Evolutionary conservation across 176 grass and related monocot species (phyloP), one percentile per base, ranked within the genome.

Genomic region (Rhynchospora pubera): DNA sequence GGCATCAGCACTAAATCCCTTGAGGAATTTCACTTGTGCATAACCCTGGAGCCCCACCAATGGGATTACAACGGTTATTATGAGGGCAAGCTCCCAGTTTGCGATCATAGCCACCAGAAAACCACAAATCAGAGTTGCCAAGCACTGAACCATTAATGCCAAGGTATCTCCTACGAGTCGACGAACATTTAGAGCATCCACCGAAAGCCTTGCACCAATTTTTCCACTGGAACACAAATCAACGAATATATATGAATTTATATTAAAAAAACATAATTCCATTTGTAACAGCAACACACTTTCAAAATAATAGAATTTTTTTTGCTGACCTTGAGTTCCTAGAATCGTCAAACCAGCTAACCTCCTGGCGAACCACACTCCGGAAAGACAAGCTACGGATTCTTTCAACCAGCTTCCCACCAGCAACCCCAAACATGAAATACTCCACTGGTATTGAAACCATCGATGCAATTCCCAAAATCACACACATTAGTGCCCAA

Each of bases 331-430:
- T 97, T 9, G 94, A 91, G 85, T 97, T 97, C 21, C 39, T 59
- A 83, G 92, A 72, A 77, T 97, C 78, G 83, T 97, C 94, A 79
- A 97, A 97, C 94, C 94, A 97, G 83, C 86, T 84, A 55, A 97
- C 86, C 87, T 97, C 94, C 86, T 94, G 90, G 50, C 90, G 86
- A 52, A 97, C 78, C 4, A 94, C 86, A 57, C 81, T 94, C 45
- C 23, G 72, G 80, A 97, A 97, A 22, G 94, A 91, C 60, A 89
- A 55, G 51, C 88, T 62, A 77, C 90, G 91, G 18, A 94, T 88
- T 18, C 94, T 90, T 84, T 94, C 91, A 21, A 97, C 86, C n/a
- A 97, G 87, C 85, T 92, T 97, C 32, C 92, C 94, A 48, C 94
- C 94, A 0, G 94, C 94, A 50, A 92, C 46, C 30, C 90, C 94